Base-by-base conservation (phyloP, 2,329 filamentous ascomycete genomes). In the Aspergillus costaricaensis region DNA sequence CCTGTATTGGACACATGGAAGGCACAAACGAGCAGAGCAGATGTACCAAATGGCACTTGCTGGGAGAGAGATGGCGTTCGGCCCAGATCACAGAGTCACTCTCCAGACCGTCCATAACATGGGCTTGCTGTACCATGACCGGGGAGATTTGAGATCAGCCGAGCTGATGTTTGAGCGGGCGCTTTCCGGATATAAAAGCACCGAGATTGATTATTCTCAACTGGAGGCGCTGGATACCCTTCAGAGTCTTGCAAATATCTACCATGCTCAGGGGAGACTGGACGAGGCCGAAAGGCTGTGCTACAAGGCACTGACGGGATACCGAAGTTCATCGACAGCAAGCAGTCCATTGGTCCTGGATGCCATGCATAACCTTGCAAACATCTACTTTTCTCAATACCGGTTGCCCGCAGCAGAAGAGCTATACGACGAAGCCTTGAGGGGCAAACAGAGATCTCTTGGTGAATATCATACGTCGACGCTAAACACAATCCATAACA, bases 361-460 rank as follows among this genome's bases (percentile, higher is more conserved):
- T n/a, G 68, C 66, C n/a, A 63, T 72, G 38, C 62, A 67, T 41
- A 65, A 68, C 52, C 61, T 74, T 21, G 70, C 65, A 5, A 4
- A 15, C 52, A 48, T 72, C 55, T 72, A 71, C 57, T 3, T 1
- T 8, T 19, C 67, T 19, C 65, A 69, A 57, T 62, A 58, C 32
- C 67, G 64, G 59, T 48, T 67, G 14, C 30, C 59, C 14, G 59
- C 67, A 59, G 70, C 68, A 41, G 62, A 72, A 50, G n/a, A 59
- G 56, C 69, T 72, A 62, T 67, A 64, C 17, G 15, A 19, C n/a
- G 41, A 36, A 25, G 62, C 61, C 38, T 57, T 64, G 1, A 15
- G 56, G 43, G 25, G 47, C 8, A 47, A 67, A 25, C 64, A 63
- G n/a, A 21, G 32, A 14, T 15, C 23, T 6, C 25, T 55, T 17